Percentiles rank a stretch among this genome's conserved stretches.
phyloP scores from a whole-genome alignment of 495 filamentous ascomycete genomes.

The Rostrohypoxylon terebratum region DNA sequence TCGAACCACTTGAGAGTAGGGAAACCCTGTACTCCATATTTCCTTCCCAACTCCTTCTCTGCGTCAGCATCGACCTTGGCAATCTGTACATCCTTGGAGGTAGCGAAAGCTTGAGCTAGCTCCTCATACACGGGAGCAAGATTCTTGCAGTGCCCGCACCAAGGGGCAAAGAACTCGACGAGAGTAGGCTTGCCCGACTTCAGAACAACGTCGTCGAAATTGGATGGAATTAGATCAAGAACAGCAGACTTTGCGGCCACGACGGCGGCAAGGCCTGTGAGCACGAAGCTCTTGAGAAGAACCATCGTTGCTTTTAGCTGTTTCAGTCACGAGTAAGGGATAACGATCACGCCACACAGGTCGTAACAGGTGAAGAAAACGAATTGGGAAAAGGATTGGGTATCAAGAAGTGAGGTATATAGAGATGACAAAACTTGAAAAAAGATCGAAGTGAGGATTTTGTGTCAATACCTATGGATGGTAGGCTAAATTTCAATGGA shows the following conservation, averaged over 20 bases:
- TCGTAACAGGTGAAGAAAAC: slow-evolving; percentile 11
- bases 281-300: slow-evolving; percentile 65
- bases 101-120: slow-evolving; percentile 78
- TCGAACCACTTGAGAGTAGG: slow-evolving; percentile 99
- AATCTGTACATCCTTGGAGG: slow-evolving; percentile 82
- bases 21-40: slow-evolving; percentile 92
- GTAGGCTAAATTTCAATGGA: slow-evolving; percentile 16
- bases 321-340: slow-evolving; percentile 26
- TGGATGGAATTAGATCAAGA: slow-evolving; percentile 84
- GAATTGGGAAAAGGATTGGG: background rate
- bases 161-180: slow-evolving; percentile 98
- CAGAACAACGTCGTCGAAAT: slow-evolving; percentile 91
- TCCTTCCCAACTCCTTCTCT: slow-evolving; percentile 82
- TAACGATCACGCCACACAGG: slow-evolving; percentile 25
- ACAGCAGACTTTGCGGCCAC: slow-evolving; percentile 72
- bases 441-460: slow-evolving; percentile 1
- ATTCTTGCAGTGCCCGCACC: slow-evolving; percentile 99
- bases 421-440: background rate
- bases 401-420: slow-evolving; percentile 1
- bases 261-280: slow-evolving; percentile 58
- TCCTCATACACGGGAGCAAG: slow-evolving; percentile 96
- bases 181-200: slow-evolving; percentile 94
- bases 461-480: slow-evolving; percentile 8
- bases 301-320: slow-evolving; percentile 54
- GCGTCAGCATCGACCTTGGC: slow-evolving; percentile 96